Conservation (phyloP, 2,329 filamentous ascomycete species). For the Clathrospora elynae region DNA sequence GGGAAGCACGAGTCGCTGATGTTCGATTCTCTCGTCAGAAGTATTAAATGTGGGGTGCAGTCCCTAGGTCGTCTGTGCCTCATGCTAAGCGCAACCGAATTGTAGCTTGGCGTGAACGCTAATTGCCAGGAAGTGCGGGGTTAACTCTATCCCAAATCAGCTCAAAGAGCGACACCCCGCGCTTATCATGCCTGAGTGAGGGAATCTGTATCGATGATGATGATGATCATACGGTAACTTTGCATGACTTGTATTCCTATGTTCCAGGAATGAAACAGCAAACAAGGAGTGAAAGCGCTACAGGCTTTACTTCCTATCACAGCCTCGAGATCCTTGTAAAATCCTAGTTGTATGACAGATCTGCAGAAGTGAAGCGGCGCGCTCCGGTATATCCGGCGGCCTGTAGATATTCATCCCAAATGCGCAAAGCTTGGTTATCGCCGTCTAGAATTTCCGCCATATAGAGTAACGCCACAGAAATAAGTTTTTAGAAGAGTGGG, state of each 20-base stretch:
- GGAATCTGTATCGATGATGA: too few relatives aligned
- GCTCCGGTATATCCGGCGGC: neutral
- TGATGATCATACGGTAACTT: too few relatives aligned
- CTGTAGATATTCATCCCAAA: conserved; percentile 6
- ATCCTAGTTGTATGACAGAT: too few relatives aligned
- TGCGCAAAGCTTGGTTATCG: conserved; percentile 7
- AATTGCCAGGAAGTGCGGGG: conserved; percentile 31
- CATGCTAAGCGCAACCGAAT: conserved; percentile 23
- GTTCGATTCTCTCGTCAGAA: conserved; percentile 26
- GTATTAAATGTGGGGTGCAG: conserved; percentile 45
- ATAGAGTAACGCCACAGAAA: conserved; percentile 11
- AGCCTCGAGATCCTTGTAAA: too few relatives aligned
- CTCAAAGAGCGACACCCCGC: too few relatives aligned
- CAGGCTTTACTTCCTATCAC: too few relatives aligned
- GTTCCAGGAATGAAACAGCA: too few relatives aligned
- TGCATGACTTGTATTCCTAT: too few relatives aligned
- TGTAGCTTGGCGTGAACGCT: conserved; percentile 29
- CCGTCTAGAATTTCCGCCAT: conserved; percentile 1
- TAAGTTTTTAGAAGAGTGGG: conserved; percentile 15
- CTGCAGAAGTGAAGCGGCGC: too few relatives aligned
- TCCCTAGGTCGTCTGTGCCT: conserved; percentile 19
- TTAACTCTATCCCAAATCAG: conserved; percentile 14
- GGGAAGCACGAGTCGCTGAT: conserved; percentile 30
- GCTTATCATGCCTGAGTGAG: too few relatives aligned
- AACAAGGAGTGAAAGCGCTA: too few relatives aligned